phyloP scores from a whole-genome alignment of 257 asterid species.

The Plantago elongata region DNA sequence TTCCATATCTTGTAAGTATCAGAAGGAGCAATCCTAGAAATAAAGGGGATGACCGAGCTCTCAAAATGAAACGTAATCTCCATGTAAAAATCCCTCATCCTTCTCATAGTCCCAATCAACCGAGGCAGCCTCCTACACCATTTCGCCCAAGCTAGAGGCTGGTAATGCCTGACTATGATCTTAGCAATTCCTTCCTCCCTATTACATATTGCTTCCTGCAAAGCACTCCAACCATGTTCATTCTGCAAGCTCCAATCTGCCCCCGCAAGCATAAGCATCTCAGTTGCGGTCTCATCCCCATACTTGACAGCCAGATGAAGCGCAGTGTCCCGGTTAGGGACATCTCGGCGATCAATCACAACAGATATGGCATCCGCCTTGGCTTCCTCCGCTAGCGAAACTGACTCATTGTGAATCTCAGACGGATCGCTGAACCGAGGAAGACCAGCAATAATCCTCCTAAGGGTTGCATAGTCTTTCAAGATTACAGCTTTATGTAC shows the following conservation, averaged over 20 bases:
- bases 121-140: conserved; percentile 98
- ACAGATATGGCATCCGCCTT: conserved; percentile 81
- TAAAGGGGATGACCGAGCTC: conserved; percentile 96
- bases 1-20: conserved; percentile 97
- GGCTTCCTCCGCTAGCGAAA: conserved; percentile 69
- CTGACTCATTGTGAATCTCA: conserved; percentile 60
- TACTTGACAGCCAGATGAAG: conserved; percentile 88
- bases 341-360: conserved; percentile 81
- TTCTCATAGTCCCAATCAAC: conserved; percentile 72
- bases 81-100: conserved; percentile 98
- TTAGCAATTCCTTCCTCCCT: conserved; percentile 81
- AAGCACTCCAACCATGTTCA: conserved; percentile 96
- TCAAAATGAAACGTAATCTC: conserved; percentile 94
- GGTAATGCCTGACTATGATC: conserved; percentile 85
- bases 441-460: conserved; percentile 56
- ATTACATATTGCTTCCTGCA: conserved; percentile 91
- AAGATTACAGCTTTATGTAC: conserved; percentile 73
- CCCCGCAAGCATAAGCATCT: conserved; percentile 97
- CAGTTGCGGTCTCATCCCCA: conserved; percentile 73
- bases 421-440: conserved; percentile 75
- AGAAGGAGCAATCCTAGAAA: conserved; percentile 94
- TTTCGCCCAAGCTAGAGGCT: conserved; percentile 97
- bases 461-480: conserved; percentile 72
- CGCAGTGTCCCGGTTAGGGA: conserved; percentile 85
- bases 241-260: conserved; percentile 98